Base-by-base conservation (phyloP, 345 rosid genomes). In the Sisymbrium irio region DNA sequence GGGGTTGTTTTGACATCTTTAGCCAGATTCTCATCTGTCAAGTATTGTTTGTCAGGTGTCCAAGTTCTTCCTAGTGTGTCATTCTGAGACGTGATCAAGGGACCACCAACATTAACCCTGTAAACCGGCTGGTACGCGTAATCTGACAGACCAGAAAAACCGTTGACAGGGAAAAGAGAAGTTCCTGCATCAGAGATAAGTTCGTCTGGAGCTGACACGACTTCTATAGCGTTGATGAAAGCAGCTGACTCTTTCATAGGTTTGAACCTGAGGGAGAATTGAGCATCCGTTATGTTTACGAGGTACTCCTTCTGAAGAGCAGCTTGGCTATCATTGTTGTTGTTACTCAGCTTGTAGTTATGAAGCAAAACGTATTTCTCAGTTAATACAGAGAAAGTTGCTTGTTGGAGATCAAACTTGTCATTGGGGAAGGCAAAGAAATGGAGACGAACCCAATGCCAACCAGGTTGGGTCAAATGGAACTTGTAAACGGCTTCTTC, bases 381-480 rank as follows among this genome's bases (percentile, higher is more conserved):
- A 0, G 92, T 79, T 2, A 74, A 19, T 47, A 89, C 88, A 0
- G 86, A 80, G 76, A 89, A 86, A 0, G 84, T 73, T 4, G 93
- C 84, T 19, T 75, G 76, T 17, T 50, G 78, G 35, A 89, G 91
- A 73, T 89, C 85, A 65, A 70, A 80, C 36, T 72, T 71, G 17
- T 76, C 39, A 61, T 75, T 78, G 0, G 80, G 75, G 3, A 89
- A 8, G 0, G 89, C 76, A 40, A 47, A 89, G 77, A 89, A 87
- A 78, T 89, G 86, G 25, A 89, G 88, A 1, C 96, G 89, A 64
- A 89, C 71, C 89, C 87, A 89, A 72, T 89, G 96, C 80, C 83
- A 89, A 9, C 96, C 93, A 0, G 91, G 85, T 7, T 49, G 73
- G 0, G 76, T 71, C 72, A 87, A 27, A 6, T 74, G 72, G 50